phyloP scores from a whole-genome alignment of 164 flowering plant species.

The Sextonia rubra region DNA sequence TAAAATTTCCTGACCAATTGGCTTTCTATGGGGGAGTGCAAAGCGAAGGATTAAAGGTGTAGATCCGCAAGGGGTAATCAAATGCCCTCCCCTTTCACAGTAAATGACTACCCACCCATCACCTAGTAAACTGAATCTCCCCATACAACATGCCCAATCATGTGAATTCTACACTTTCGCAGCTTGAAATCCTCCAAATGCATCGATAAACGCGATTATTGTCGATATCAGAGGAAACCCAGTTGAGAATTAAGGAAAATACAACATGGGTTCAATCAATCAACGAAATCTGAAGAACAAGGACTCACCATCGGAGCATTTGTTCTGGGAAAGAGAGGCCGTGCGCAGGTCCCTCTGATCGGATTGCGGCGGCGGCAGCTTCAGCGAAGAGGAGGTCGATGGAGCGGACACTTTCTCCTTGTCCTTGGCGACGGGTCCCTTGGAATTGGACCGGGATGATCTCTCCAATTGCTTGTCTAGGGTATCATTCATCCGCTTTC shows the following conservation, averaged over 20 bases:
- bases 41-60: no score
- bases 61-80: no score
- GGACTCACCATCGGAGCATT: slow-evolving; percentile 46
- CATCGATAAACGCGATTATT: background rate
- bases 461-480: slow-evolving; percentile 69
- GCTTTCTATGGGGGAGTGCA: no score
- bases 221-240: no score
- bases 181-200: background rate
- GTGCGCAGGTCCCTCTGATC: slow-evolving; percentile 40
- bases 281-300: background rate
- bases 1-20: no score
- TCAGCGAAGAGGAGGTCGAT: slow-evolving; percentile 29
- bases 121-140: no score
- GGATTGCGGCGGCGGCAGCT: slow-evolving; percentile 17
- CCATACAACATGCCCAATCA: background rate
- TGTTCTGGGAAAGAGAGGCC: slow-evolving; percentile 34
- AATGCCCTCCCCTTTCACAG: no score
- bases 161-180: background rate
- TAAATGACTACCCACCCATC: no score
- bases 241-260: background rate
- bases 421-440: slow-evolving; percentile 35
- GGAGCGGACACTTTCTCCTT: slow-evolving; percentile 36
- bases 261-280: background rate
- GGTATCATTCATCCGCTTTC: slow-evolving; percentile 69
- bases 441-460: slow-evolving; percentile 70